Conservation (phyloP, 2,329 filamentous ascomycete species). For the Stachybotrys chlorohalonatus region DNA sequence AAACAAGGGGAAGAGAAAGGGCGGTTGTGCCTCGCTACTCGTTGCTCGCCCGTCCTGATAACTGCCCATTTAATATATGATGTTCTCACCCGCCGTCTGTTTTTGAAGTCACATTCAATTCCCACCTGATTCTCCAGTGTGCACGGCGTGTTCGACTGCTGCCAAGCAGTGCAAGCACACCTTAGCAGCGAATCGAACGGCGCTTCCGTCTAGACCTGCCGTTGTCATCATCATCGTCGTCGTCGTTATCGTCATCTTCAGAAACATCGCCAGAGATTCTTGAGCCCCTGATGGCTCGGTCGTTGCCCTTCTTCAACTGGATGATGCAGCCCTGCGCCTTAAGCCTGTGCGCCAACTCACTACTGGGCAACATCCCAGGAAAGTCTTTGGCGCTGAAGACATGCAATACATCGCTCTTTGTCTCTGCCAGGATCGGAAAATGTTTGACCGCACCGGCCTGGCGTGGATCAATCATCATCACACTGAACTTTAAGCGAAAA, state of each 20-base stretch:
- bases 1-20: neutral
- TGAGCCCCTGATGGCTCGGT: slow-evolving; percentile 38
- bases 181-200: slow-evolving; percentile 9
- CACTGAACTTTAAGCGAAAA: slow-evolving; percentile 66
- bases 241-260: slow-evolving; percentile 30
- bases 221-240: slow-evolving; percentile 29
- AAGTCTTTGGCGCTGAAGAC: slow-evolving; percentile 83
- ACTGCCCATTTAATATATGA: neutral
- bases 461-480: slow-evolving; percentile 61
- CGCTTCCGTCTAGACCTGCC: slow-evolving; percentile 6
- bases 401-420: slow-evolving; percentile 62
- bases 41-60: neutral
- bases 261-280: neutral
- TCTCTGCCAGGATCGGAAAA: slow-evolving; percentile 40
- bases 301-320: slow-evolving; percentile 79
- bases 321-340: slow-evolving; percentile 77
- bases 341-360: slow-evolving; percentile 60
- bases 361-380: slow-evolving; percentile 74
- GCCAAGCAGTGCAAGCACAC: neutral
- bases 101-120: too few relatives aligned
- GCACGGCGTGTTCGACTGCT: too few relatives aligned
- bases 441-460: slow-evolving; percentile 35
- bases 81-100: too few relatives aligned
- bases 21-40: neutral
- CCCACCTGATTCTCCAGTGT: too few relatives aligned